These are phyloP conservation scores for Coprinellus micaceus DNA, from an alignment of 768 basidiomycete genomes.

Conservation along the genomic window DNA sequence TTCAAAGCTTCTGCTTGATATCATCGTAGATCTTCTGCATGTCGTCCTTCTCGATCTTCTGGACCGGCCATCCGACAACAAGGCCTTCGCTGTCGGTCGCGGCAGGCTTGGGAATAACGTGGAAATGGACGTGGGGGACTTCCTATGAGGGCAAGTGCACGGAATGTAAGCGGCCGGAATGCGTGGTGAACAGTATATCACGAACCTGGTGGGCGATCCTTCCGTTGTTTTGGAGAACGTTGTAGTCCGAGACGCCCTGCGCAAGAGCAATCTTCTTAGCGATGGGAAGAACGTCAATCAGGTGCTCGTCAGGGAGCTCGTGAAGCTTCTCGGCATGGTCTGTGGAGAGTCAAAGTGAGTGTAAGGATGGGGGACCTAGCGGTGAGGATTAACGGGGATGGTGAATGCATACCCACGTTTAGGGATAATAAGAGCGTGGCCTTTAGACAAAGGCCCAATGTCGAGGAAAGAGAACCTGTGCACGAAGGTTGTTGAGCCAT, in stretches of 20 bases:
- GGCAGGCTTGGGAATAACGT: constrained; percentile 89
- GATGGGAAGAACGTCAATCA: constrained; percentile 71
- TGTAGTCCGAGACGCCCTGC: constrained; percentile 74
- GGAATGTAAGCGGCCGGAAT: too few relatives aligned
- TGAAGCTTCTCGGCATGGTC: constrained; percentile 86
- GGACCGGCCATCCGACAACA: constrained; percentile 74
- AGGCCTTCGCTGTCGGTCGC: constrained; percentile 66
- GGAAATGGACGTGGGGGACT: constrained; percentile 89
- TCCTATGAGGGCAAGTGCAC: constrained; percentile 34
- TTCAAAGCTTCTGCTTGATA: constrained; percentile 32
- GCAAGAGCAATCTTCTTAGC: constrained; percentile 87
- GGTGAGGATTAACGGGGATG: not conserved
- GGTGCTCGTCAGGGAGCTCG: constrained; percentile 82
- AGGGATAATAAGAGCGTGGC: constrained; percentile 89
- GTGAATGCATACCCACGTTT: constrained; percentile 57
- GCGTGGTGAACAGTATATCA: not conserved
- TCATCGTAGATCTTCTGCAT: constrained; percentile 56
- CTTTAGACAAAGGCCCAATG: constrained; percentile 84
- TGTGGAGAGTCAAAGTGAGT: constrained; percentile 23
- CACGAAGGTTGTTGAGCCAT: too few relatives aligned
- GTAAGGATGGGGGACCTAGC: not conserved
- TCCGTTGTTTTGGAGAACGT: constrained; percentile 72
- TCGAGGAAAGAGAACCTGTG: constrained; percentile 85
- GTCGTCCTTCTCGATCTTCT: constrained; percentile 59
- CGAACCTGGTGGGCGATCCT: constrained; percentile 54